A percentile compares a stretch with the other conserved stretches of the same genome.
Conservation (phyloP, 768 basidiomycete genomes). For the Lactarius hatsudake region DNA sequence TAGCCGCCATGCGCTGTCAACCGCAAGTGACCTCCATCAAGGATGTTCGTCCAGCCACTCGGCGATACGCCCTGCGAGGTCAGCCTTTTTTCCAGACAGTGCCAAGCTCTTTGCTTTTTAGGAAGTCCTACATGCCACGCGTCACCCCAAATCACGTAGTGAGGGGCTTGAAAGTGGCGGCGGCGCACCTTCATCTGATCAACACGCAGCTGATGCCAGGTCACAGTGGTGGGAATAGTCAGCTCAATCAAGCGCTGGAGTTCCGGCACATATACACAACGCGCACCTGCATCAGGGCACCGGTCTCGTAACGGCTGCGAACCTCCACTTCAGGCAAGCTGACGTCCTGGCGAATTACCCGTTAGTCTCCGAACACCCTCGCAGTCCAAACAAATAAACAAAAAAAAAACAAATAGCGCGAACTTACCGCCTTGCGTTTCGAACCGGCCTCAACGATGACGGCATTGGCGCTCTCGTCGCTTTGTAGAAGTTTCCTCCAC, state of each 20-base stretch:
- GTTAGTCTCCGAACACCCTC: background rate
- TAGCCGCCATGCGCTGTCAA: background rate
- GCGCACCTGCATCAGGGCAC: slow-evolving; percentile 61
- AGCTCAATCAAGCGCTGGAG: slow-evolving; percentile 13
- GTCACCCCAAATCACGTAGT: slow-evolving; percentile 11
- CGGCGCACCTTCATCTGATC: slow-evolving; percentile 72
- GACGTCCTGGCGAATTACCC: slow-evolving; percentile 46
- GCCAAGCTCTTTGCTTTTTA: slow-evolving; percentile 62
- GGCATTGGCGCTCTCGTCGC: slow-evolving; percentile 61
- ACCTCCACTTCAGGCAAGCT: slow-evolving; percentile 72
- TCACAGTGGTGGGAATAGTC: background rate
- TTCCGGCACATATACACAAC: slow-evolving; percentile 4
- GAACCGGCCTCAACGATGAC: slow-evolving; percentile 48
- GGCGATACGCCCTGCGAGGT: slow-evolving; percentile 61
- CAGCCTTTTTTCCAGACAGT: slow-evolving; percentile 68
- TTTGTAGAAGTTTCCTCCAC: slow-evolving; percentile 64
- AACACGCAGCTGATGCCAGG: slow-evolving; percentile 55
- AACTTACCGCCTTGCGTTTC: slow-evolving; percentile 72
- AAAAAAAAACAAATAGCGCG: background rate
- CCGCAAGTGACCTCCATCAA: slow-evolving; percentile 5
- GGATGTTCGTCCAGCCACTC: slow-evolving; percentile 54
- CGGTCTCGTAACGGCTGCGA: slow-evolving; percentile 59
- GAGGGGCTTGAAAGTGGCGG: background rate
- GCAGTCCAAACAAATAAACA: background rate
- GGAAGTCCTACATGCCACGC: slow-evolving; percentile 53